Conservation (phyloP, 208 protist species). For the Naegleria lovaniensis region DNA sequence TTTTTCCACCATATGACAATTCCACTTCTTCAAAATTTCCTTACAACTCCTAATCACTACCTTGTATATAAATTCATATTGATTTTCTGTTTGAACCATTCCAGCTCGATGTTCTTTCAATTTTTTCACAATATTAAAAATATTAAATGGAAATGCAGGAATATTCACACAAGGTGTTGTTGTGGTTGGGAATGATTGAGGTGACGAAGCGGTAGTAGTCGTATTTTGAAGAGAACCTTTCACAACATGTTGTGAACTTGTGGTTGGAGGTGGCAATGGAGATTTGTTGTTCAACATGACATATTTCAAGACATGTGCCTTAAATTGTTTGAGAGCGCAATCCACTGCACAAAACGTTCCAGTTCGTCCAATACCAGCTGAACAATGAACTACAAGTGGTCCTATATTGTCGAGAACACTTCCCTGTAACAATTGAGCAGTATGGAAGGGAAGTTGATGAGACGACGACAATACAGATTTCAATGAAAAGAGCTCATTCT, state of each 20-base stretch:
- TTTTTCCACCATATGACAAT: neutral
- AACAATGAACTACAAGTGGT: neutral
- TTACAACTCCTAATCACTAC: neutral
- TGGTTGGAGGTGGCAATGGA: no score
- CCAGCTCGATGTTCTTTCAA: neutral
- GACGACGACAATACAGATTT: neutral
- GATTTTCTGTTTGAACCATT: neutral
- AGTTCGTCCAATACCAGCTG: neutral
- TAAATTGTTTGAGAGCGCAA: neutral
- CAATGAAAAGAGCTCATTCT: neutral
- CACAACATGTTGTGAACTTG: no score
- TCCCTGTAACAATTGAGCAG: neutral
- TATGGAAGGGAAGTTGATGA: no score
- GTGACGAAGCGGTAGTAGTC: no score
- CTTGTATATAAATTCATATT: neutral
- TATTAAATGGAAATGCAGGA: neutral
- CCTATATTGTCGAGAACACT: neutral
- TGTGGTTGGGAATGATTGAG: no score
- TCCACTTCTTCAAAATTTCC: neutral
- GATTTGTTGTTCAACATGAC: neutral
- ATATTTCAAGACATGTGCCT: neutral
- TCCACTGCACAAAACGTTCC: neutral
- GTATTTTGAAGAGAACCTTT: no score
- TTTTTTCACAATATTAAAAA: neutral
- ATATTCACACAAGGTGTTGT: neutral